A percentile compares a stretch with the other conserved stretches of the same genome.
Conservation (phyloP, 164 flowering plant species). For the Vitis rotundifolia region DNA sequence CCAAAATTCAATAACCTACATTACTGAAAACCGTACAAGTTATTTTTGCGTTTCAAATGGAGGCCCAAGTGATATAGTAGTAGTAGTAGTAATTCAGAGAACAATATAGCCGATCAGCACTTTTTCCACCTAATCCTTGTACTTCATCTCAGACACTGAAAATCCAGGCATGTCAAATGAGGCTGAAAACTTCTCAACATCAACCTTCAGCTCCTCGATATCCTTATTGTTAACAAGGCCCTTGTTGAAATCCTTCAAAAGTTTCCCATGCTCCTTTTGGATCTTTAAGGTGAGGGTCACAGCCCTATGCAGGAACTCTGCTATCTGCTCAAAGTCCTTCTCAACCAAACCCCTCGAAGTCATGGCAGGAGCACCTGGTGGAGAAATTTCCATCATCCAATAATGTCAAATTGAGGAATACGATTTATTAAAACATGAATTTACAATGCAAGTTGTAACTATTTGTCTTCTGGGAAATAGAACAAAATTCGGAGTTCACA, state of each 20-base stretch:
- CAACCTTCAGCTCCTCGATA: slow-evolving; percentile 82
- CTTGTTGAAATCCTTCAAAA: slow-evolving; percentile 99
- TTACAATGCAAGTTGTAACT: background rate
- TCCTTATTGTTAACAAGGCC: slow-evolving; percentile 94
- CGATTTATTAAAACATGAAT: background rate
- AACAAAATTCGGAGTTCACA: background rate
- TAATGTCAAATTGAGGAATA: background rate
- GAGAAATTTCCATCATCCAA: slow-evolving; percentile 3
- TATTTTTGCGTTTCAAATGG: too few relatives aligned
- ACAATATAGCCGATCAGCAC: too few relatives aligned
- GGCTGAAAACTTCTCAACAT: slow-evolving; percentile 85
- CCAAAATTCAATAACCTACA: too few relatives aligned
- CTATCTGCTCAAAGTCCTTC: slow-evolving; percentile 98
- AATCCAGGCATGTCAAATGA: slow-evolving; percentile 99
- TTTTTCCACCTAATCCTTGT: slow-evolving; percentile 56
- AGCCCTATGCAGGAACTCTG: slow-evolving; percentile 92
- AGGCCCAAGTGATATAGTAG: too few relatives aligned
- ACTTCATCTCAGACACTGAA: slow-evolving; percentile 83
- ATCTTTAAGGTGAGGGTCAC: slow-evolving; percentile 72
- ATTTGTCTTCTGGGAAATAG: background rate
- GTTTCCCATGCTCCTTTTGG: slow-evolving; percentile 91
- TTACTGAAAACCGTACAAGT: too few relatives aligned
- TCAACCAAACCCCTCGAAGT: slow-evolving; percentile 96
- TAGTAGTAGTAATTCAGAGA: too few relatives aligned
- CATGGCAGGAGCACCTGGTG: slow-evolving; percentile 96